Base-by-base conservation (phyloP, 176 grass and related monocot genomes). In the sorghum (Sorghum bicolor) region DNA sequence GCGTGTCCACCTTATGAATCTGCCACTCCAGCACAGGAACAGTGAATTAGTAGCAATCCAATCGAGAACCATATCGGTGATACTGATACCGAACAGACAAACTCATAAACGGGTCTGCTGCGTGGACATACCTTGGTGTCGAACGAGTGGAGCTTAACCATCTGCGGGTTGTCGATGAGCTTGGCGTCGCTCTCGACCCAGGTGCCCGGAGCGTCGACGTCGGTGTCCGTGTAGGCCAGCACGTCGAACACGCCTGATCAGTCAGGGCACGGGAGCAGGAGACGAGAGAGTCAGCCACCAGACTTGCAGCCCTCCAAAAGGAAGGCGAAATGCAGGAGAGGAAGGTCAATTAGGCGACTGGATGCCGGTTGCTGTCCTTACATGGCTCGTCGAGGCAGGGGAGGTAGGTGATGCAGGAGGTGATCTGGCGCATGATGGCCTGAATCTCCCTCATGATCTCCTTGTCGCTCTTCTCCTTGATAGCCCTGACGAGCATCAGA, bases 401-500 rank as follows among this genome's bases (percentile, higher is more conserved):
- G 57, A 99, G 89, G 78, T 96, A 99, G 43, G 93, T 96, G 84
- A 99, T 94, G 77, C 85, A 94, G 63, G 96, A 99, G 41, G 89
- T 84, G 65, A 99, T 91, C 85, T 99, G 96, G 69, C 96, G 87
- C 96, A 99, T 99, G 86, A 99, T 99, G 5, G 96, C 96, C 41
- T 99, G 96, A 16, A 99, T 99, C 89, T 99, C 96, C 87, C 96
- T 86, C 96, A 99, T 99, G 71, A 99, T 99, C 84, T 98, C 96
- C 88, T 95, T 98, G 77, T 95, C 96, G 52, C 91, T 93, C 83
- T 95, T 98, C 89, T 99, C 96, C 77, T 86, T 96, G 68, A 92
- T 88, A 16, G 75, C 87, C 74, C 95, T 97, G 88, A 22, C 20
- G 7, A 70, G 30, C 26, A 31, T 70, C 10, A 86, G 20, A 73